phyloP scores from a whole-genome alignment of 148 eudicot genomes.

The Vaccinium macrocarpon region DNA sequence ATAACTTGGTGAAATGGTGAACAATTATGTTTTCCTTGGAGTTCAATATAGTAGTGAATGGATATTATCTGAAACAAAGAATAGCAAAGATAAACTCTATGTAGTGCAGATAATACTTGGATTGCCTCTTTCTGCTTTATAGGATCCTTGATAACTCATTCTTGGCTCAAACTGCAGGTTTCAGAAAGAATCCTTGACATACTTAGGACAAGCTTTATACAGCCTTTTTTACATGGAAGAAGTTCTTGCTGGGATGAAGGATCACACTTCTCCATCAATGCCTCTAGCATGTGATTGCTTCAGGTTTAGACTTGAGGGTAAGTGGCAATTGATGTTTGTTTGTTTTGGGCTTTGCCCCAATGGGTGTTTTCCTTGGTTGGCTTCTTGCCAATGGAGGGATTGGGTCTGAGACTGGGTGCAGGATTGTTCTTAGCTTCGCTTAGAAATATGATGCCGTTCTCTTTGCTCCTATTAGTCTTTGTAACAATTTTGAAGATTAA shows the following conservation, averaged over 20 bases:
- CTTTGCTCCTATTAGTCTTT: no score
- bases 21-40: background rate
- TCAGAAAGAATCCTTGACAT: slow-evolving; percentile 58
- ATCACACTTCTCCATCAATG: slow-evolving; percentile 46
- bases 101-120: slow-evolving; percentile 59
- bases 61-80: background rate
- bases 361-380: no score
- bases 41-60: background rate
- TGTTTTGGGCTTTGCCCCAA: no score
- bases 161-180: slow-evolving; percentile 60
- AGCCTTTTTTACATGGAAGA: slow-evolving; percentile 57
- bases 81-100: background rate
- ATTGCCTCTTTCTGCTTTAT: slow-evolving; percentile 64
- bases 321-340: slow-evolving; percentile 54
- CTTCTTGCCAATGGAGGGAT: no score
- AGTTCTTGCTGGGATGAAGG: slow-evolving; percentile 61
- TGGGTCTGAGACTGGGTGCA: no score
- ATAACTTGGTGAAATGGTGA: background rate
- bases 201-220: slow-evolving; percentile 69
- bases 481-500: no score
- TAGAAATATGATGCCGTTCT: no score
- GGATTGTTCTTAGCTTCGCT: no score
- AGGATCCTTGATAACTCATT: slow-evolving; percentile 71
- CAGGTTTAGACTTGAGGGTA: slow-evolving; percentile 54
- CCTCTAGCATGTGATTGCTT: slow-evolving; percentile 69